phyloP scores from a whole-genome alignment of 1,284 basidiomycete species.

The Tremellales sp. region DNA sequence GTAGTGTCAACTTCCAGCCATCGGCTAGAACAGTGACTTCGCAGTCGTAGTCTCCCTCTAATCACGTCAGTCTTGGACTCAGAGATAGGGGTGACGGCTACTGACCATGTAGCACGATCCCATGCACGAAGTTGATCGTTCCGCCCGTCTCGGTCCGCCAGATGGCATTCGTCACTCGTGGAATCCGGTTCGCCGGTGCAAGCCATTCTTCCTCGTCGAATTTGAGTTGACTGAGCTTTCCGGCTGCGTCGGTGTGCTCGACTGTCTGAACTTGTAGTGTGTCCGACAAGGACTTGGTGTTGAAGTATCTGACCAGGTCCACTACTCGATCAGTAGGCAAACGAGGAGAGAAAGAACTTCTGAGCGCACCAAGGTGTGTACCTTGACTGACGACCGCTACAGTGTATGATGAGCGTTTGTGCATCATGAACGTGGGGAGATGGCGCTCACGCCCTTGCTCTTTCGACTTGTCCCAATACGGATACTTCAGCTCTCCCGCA shows the following conservation, averaged over 20 bases:
- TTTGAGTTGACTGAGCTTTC: slow-evolving; percentile 12
- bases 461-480: slow-evolving; percentile 18
- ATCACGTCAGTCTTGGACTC: background rate
- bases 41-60: slow-evolving; percentile 25
- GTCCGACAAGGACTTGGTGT: slow-evolving; percentile 12
- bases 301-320: slow-evolving; percentile 17
- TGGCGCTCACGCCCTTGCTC: slow-evolving; percentile 21
- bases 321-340: slow-evolving; percentile 1
- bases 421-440: background rate
- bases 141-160: slow-evolving; percentile 22
- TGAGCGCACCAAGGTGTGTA: slow-evolving; percentile 49
- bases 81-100: background rate
- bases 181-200: slow-evolving; percentile 14
- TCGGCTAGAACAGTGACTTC: slow-evolving; percentile 26
- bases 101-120: slow-evolving; percentile 4
- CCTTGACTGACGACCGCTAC: slow-evolving; percentile 53
- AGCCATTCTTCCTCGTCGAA: slow-evolving; percentile 13
- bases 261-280: slow-evolving; percentile 21
- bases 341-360: too few species aligned
- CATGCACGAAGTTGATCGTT: slow-evolving; percentile 9
- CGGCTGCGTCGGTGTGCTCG: slow-evolving; percentile 16
- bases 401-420: background rate
- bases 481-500: slow-evolving; percentile 9
- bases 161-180: slow-evolving; percentile 20
- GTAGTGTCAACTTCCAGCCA: slow-evolving; percentile 26